These are phyloP conservation scores for Parasarocladium wereldwijsianum DNA, from an alignment of 2,329 filamentous ascomycete species.

Conservation along the genomic window DNA sequence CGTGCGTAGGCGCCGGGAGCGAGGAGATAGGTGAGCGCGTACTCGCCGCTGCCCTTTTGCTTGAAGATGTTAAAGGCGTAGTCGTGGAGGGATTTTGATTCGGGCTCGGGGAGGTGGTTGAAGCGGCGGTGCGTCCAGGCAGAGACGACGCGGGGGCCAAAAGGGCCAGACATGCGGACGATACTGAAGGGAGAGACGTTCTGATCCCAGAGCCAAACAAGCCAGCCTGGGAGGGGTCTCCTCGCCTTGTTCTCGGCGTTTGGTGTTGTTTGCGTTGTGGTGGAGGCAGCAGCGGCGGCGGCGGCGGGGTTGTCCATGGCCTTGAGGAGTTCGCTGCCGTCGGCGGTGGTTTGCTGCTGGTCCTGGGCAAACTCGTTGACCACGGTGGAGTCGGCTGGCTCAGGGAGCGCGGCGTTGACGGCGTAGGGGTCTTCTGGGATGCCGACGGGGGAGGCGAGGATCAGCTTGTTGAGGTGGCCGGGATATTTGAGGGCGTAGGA, in stretches of 20 bases:
- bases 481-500: constrained; percentile 96
- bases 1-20: constrained; percentile 88
- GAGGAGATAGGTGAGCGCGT: constrained; percentile 81
- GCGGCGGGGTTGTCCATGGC: constrained; percentile 9
- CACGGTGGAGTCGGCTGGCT: constrained; percentile 57
- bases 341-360: constrained; percentile 37
- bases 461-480: constrained; percentile 85
- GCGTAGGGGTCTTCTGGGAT: constrained; percentile 92
- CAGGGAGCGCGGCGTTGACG: constrained; percentile 64
- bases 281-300: constrained; percentile 23
- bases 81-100: constrained; percentile 75
- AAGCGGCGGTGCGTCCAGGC: constrained; percentile 92
- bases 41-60: constrained; percentile 84
- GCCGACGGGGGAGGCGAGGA: constrained; percentile 85
- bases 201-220: constrained; percentile 89
- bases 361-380: constrained; percentile 69
- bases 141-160: constrained; percentile 83
- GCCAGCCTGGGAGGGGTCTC: constrained; percentile 64
- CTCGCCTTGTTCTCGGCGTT: constrained; percentile 18
- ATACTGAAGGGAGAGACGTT: constrained; percentile 93
- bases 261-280: constrained; percentile 17
- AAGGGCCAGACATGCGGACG: constrained; percentile 72
- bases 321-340: constrained; percentile 13
- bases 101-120: constrained; percentile 66
- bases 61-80: constrained; percentile 93